Percentiles rank a stretch among this genome's conserved stretches.
These are phyloP conservation scores for Rheum nobile DNA, from an alignment of 148 eudicot species.

Conservation along the genomic window DNA sequence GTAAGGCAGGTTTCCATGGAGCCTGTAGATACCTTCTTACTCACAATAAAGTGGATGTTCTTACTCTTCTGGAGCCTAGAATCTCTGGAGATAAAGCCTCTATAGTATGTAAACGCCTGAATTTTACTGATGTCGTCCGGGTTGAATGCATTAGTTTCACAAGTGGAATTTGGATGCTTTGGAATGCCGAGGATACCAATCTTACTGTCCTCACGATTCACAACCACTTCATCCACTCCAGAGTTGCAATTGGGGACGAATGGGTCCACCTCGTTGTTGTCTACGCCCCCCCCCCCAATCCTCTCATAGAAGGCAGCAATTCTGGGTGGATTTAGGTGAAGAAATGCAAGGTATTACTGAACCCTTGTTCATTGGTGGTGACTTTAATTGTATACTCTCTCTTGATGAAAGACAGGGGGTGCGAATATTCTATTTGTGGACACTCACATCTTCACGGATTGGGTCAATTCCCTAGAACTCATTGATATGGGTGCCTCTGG, in stretches of 20 bases:
- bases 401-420: background rate
- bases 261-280: background rate
- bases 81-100: no score
- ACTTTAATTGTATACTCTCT: no score
- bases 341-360: background rate
- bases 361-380: background rate
- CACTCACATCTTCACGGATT: background rate
- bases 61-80: no score
- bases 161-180: background rate
- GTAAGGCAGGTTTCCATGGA: no score
- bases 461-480: background rate
- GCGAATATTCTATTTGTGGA: background rate
- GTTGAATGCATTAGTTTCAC: background rate
- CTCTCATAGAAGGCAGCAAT: no score
- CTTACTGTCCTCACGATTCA: background rate
- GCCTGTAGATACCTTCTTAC: no score
- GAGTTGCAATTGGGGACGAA: accelerated
- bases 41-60: no score
- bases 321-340: background rate
- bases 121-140: no score
- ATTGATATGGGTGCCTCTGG: background rate
- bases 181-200: background rate
- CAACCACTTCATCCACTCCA: background rate
- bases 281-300: background rate
- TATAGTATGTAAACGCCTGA: no score